These are phyloP conservation scores for Tetracladium maxilliforme DNA, from an alignment of 2,329 filamentous ascomycete genomes.

Conservation along the genomic window DNA sequence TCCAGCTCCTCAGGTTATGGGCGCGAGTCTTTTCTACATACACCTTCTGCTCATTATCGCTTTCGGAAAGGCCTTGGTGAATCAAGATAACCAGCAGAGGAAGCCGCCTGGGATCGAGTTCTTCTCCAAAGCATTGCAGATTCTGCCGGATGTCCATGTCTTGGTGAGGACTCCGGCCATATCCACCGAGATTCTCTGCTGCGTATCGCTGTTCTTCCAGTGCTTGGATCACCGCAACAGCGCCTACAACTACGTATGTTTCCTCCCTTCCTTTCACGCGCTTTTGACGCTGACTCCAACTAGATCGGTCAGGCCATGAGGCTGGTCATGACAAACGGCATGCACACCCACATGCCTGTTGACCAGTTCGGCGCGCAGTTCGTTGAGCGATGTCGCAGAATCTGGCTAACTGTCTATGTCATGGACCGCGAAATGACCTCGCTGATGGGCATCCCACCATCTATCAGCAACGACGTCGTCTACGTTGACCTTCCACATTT, in stretches of 20 bases:
- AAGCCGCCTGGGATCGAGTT: slow-evolving; percentile 29
- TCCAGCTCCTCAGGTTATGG: slow-evolving; percentile 10
- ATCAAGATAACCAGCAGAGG: slow-evolving; percentile 17
- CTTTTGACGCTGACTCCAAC: not conserved
- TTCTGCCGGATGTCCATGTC: slow-evolving; percentile 24
- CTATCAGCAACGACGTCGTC: slow-evolving; percentile 34
- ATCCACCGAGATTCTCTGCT: slow-evolving; percentile 33
- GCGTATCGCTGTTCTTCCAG: slow-evolving; percentile 35
- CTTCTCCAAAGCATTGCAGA: slow-evolving; percentile 26
- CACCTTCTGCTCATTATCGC: slow-evolving; percentile 37
- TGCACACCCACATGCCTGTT: slow-evolving; percentile 34
- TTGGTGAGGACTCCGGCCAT: slow-evolving; percentile 25
- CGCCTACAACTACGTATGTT: slow-evolving; percentile 27
- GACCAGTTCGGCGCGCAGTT: slow-evolving; percentile 21
- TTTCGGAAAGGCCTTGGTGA: slow-evolving; percentile 37
- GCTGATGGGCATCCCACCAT: slow-evolving; percentile 33
- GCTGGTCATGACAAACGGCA: slow-evolving; percentile 29
- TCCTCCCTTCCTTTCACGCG: not conserved
- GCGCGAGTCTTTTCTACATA: slow-evolving; percentile 29
- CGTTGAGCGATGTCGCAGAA: slow-evolving; percentile 28
- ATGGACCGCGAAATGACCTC: slow-evolving; percentile 37
- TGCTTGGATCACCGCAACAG: slow-evolving; percentile 29
- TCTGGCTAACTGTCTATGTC: slow-evolving; percentile 40
- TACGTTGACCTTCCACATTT: slow-evolving; percentile 28
- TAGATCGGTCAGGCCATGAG: slow-evolving; percentile 36